Evolutionary conservation across 345 rosid genomes (phyloP).

Genomic region (Anacardium occidentale): DNA sequence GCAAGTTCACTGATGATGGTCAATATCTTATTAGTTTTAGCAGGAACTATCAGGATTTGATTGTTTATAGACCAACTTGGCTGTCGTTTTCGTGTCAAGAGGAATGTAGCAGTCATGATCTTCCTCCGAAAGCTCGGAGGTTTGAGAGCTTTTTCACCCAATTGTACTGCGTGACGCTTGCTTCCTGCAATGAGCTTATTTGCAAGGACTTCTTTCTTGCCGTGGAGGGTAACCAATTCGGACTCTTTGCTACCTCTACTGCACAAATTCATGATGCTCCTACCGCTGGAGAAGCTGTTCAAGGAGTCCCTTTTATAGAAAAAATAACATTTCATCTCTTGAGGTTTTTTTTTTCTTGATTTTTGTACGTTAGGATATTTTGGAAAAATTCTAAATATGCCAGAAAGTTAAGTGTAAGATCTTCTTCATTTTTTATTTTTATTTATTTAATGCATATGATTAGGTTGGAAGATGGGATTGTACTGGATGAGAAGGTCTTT

Average conservation of each 20-base stretch:
- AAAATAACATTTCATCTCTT: constrained; percentile 79
- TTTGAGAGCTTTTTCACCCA: constrained; percentile 89
- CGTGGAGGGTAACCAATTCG: constrained; percentile 60
- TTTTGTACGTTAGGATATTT: not conserved
- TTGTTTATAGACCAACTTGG: constrained; percentile 91
- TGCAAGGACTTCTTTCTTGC: constrained; percentile 92
- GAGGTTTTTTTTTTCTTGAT: constrained; percentile 40
- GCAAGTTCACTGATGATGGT: constrained; percentile 97
- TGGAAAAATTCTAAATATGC: not conserved
- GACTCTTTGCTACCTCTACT: constrained; percentile 88
- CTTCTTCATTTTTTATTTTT: not conserved
- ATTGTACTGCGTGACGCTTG: constrained; percentile 67
- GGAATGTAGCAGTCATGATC: constrained; percentile 44
- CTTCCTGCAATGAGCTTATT: constrained; percentile 75
- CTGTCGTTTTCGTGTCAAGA: constrained; percentile 63
- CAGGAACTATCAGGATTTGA: constrained; percentile 76
- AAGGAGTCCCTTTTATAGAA: constrained; percentile 80
- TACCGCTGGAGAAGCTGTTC: constrained; percentile 63
- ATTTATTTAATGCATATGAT: constrained; percentile 10
- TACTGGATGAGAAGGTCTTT: constrained; percentile 81
- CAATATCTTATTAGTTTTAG: constrained; percentile 87
- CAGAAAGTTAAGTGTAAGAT: not conserved
- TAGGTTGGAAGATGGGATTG: constrained; percentile 84
- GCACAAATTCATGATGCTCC: constrained; percentile 81
- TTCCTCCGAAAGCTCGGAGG: constrained; percentile 61